phyloP scores from a whole-genome alignment of 2,329 filamentous ascomycete genomes.

The Leptographium radiaticola region DNA sequence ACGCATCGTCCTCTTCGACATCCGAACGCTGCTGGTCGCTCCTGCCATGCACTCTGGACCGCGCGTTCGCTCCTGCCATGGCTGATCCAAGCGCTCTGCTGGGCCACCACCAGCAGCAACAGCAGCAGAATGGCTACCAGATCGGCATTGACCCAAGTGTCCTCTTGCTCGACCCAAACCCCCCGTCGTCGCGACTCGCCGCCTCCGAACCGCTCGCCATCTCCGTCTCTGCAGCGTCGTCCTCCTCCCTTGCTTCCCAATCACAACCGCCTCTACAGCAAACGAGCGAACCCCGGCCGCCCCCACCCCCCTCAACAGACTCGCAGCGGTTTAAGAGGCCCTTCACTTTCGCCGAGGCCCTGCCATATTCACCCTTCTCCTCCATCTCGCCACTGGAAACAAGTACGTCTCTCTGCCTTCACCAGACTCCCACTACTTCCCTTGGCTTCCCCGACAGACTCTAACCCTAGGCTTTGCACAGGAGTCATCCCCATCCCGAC shows the following conservation, averaged over 20 bases:
- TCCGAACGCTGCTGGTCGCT: conserved; percentile 2
- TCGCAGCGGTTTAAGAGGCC: conserved; percentile 23
- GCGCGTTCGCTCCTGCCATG: conserved; percentile 16
- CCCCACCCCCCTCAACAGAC: conserved; percentile 4
- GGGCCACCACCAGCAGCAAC: conserved; percentile 5
- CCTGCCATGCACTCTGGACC: conserved; percentile 16
- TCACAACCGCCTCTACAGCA: not conserved
- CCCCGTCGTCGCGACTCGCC: conserved; percentile 5
- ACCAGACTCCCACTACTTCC: not conserved
- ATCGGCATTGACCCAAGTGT: conserved; percentile 13
- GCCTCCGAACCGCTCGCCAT: conserved; percentile 5
- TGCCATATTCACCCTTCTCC: conserved; percentile 72
- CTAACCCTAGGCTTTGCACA: conserved; percentile 17
- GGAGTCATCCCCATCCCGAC: conserved; percentile 54
- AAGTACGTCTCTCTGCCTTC: conserved; percentile 31
- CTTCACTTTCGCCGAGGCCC: conserved; percentile 58
- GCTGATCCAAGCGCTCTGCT: conserved; percentile 13
- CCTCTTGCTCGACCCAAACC: conserved; percentile 10
- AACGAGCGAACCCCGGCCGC: not conserved
- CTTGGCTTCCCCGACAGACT: conserved; percentile 5
- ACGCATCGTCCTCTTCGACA: not conserved
- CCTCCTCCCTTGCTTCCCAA: conserved; percentile 1
- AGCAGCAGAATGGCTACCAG: conserved; percentile 11
- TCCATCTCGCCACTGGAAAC: conserved; percentile 69
- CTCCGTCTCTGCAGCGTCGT: conserved; percentile 5